Evolutionary conservation across 495 filamentous ascomycete species (phyloP), one percentile per base, ranked within the genome.

Genomic region (Penicillium arizonense): DNA sequence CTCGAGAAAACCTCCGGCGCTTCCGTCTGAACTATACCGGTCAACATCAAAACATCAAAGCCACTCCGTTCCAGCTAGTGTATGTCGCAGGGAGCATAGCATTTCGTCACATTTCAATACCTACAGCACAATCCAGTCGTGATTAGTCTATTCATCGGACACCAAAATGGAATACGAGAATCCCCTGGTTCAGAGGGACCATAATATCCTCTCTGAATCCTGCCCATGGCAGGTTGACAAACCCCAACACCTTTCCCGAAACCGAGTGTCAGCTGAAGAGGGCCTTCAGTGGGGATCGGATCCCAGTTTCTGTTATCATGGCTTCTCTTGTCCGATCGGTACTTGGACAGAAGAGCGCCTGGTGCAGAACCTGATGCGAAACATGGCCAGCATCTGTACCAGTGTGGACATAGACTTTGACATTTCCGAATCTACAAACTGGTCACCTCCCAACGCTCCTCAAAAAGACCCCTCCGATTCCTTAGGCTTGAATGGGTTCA

Each of bases 271-370:
- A 16, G 11, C 38, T 2, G 52, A 59, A 43, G 44, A 48, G 14
- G 62, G 53, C 3, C 47, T 64, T 14, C 59, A 62, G 41, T 65
- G 62, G 62, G 62, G 62, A 26, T 62, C 62, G 1, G 62, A 65
- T 30, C 62, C 62, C 9, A 65, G 53, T 21, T 65, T 65, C 53
- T 59, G 62, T 26, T 65, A 55, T 38, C 62, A 65, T 33, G 59
- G 62, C 23, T 65, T 57, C 38, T 62, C 62, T 2, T 41, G 47
- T 18, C 62, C 62, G 5, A 55, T 62, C 24, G 62, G 62, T 11
- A 59, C 50, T 1, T 65, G 62, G 62, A 65, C 62, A 30, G 62
- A 65, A 50, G 59, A 65, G 16, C 56, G 59, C 0, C 36, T 65
- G 1, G 51, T 57, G 2, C 53, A 46, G 16, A 62, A 65, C 26